Base-by-base conservation (phyloP, 768 basidiomycete genomes). In the Agrocybe praecox region DNA sequence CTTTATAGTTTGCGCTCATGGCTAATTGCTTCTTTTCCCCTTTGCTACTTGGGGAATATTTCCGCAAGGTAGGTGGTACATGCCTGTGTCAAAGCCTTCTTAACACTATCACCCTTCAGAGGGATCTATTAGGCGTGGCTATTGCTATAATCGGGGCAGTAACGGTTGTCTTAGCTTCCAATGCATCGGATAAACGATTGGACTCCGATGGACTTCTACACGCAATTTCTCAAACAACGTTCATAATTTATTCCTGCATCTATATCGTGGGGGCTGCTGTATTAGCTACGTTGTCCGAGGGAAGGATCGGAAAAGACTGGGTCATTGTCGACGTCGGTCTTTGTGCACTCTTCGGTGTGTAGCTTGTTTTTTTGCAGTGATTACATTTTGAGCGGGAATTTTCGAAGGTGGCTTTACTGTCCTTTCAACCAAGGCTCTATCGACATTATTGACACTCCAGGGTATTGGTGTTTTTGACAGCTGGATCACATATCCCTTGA, bases 1-100 rank as follows among this genome's bases (percentile, higher is more conserved):
- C 26, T 9, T n/a, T 45, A 5, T 24, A 94, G 87, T 90, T 94
- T 70, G 94, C 94, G 2, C 78, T 98, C n/a, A 87, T 96, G 57
- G 93, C 96, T 14, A 98, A 98, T 69, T 98, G 95, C 66, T 79
- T 95, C 40, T 94, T 98, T 61, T 94, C 96, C 1, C 96, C 96
- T 15, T 64, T 94, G 2, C 82, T 98, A 66, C 80, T 94, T 10
- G 79, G 84, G 9, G 93, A 98, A 73, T 82, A 81, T 6, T 96
- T 99, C 68, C 87, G 89, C 33, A 88, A 81, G 73, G 88, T 88
- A 67, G 69, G 72, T 61, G 67, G 15, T 21, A 60, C 60, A 26
- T 29, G 15, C 40, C 34, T 36, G 6, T 23, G 34, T 23, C 10
- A 48, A 49, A 24, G 23, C 14, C 22, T 21, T 29, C 46, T 8